Base-by-base conservation (phyloP, 371 early-diverging fungal species). In the Nematocida sp. region DNA sequence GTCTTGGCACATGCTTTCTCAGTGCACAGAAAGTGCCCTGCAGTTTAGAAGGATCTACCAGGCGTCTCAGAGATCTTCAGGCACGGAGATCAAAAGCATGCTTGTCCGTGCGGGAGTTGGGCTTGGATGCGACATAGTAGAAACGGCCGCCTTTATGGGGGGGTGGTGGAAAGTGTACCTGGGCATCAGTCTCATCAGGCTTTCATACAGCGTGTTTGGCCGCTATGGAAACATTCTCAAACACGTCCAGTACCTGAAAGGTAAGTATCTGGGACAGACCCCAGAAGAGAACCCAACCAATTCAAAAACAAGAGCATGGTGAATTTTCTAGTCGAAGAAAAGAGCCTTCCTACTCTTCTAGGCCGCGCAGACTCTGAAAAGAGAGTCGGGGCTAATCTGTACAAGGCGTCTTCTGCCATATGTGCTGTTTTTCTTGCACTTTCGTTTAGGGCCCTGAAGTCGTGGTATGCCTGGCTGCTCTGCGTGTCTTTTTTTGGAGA, bases 111-210 rank as follows among this genome's bases (percentile, higher is more conserved):
- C 67, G 0, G 43, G 23, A 0, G 13, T 50, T 5, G 38, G 17
- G 1, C 13, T 60, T 21, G 67, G 17, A 13, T 36, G 23, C 19
- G 11, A 32, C 8, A 21, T 51, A 8, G 60, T 62, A 19, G 67
- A 67, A 46, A 15, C 36, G 1, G 5, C 37, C 21, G 56, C 62
- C n/a, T 67, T 63, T 40, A 29, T 34, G 7, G n/a, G 38, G 17
- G n/a, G 25, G 11, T 11, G 32, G 15, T 67, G 67, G 67, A 56
- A 56, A 0, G 32, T 60, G 13, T 67, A 67, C 31, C 29, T 67
- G 66, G 17, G n/a, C 8, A 46, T 46, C 5, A 19, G 7, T 38
- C 23, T 40, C 11, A 11, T 55, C 45, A 29, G 63, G 11, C 60
- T n/a, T 51, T 13, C 29, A 21, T 57, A 11, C 17, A 53, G 11